Conservation (phyloP, 768 basidiomycete species). For the Pilatotrama ljubarskyi region DNA sequence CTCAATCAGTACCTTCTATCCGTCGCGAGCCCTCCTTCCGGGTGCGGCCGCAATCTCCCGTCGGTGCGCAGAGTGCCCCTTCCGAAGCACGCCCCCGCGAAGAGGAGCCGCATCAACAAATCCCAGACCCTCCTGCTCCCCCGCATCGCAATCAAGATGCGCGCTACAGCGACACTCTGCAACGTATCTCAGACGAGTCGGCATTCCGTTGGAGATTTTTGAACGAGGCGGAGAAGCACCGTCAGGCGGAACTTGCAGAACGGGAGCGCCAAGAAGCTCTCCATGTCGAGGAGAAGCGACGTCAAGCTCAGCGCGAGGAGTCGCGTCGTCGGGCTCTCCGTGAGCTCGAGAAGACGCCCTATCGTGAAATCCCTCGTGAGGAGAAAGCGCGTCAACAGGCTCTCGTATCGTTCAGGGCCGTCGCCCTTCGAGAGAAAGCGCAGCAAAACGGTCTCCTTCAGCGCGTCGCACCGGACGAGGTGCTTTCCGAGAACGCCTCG, state of each 20-base stretch:
- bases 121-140: too few species aligned
- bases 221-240: too few species aligned
- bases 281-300: not conserved
- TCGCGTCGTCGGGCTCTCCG: not conserved
- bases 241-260: not conserved
- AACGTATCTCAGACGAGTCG: too few species aligned
- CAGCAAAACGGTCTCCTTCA: not conserved
- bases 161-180: too few species aligned
- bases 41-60: not conserved
- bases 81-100: not conserved
- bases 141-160: too few species aligned
- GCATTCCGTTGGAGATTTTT: too few species aligned
- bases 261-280: not conserved
- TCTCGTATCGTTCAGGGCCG: too few species aligned
- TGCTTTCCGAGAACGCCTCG: not conserved
- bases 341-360: not conserved
- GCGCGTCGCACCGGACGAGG: not conserved
- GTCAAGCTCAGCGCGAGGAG: not conserved
- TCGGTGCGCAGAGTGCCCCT: too few species aligned
- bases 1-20: not conserved
- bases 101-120: not conserved
- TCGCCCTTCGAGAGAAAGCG: not conserved
- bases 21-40: not conserved
- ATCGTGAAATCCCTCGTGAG: not conserved
- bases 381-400: not conserved